Evolutionary conservation across 441 rosid species (phyloP).

Genomic region (Mallotus repandus): DNA sequence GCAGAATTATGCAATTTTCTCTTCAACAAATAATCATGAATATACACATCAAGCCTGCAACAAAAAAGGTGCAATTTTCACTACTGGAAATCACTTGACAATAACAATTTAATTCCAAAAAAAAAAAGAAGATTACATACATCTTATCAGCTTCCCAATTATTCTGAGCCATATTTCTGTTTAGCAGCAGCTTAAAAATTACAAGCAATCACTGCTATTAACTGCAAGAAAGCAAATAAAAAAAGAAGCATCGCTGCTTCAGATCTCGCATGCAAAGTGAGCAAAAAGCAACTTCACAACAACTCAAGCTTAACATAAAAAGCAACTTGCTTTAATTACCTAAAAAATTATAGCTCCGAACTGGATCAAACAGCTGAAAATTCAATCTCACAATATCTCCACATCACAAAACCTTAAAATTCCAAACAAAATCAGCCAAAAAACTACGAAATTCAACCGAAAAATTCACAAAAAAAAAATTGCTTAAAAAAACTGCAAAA

Average conservation of each 20-base stretch:
- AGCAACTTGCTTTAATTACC: background rate
- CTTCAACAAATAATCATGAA: conserved; percentile 70
- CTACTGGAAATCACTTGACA: no score
- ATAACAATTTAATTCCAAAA: background rate
- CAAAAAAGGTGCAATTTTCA: background rate
- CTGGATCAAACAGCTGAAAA: background rate
- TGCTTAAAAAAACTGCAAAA: background rate
- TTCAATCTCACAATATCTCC: conserved; percentile 19
- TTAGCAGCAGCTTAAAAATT: background rate
- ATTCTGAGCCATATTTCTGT: conserved; percentile 52
- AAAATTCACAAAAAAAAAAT: background rate
- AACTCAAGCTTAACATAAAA: no score
- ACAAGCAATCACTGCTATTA: conserved; percentile 14
- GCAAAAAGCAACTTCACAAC: background rate
- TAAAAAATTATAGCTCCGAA: no score
- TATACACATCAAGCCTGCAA: conserved; percentile 72
- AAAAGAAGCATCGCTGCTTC: background rate
- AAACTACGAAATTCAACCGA: background rate
- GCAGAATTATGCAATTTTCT: conserved; percentile 67
- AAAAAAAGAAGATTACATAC: conserved; percentile 26
- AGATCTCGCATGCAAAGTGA: conserved; percentile 12
- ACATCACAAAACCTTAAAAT: conserved; percentile 12
- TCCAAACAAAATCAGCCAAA: conserved; percentile 13
- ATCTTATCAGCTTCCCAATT: conserved; percentile 77
- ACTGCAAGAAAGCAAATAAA: conserved; percentile 14